Evolutionary conservation across 306 rosid species (phyloP), one percentile per base, ranked within the genome.

Genomic region (Fagus crenata): DNA sequence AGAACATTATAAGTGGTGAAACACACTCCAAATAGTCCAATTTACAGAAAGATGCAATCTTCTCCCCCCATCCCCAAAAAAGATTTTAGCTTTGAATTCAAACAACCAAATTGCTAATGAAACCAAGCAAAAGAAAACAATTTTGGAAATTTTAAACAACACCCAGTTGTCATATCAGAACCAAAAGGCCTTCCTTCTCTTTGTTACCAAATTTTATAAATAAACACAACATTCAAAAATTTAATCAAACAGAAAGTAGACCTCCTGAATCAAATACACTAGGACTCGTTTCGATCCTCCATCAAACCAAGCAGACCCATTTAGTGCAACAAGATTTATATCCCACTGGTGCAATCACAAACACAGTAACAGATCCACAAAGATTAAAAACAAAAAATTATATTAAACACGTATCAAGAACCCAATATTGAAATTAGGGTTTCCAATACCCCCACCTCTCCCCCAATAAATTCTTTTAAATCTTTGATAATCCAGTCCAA

Each of bases 371-470:
- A 14, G 69, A 63, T 63, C 43, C 18, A 35, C 18, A 33, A 63
- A 13, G 7, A 63, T 35, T 2, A 36, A 63, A 33, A 5, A 12
- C 1, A n/a, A 46, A 7, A 46, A 46, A 46, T 22, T 22, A 22
- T 63, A 37, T 6, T 6, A 39, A 13, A 37, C 49, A 6, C 28
- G 71, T 65, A 46, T 65, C 7, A n/a, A 65, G 2, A 28, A 6
- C 69, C 4, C 7, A 37, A 3, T 56, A 49, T 22, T 18, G 49
- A 67, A 78, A 54, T 67, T 80, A 87, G 85, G 89, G 90, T 85
- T 87, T 76, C 41, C 70, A 14, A 70, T 22, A 22, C 28, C 28
- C 28, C 28, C 28, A 22, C 28, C 28, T 22, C 28, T 22, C 28
- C 28, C 28, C 28, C 28, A 22, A 22, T 22, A 22, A 22, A 22